A percentile compares a stretch with the other conserved stretches of the same genome.
These are phyloP conservation scores for Cyclostephanos tholiformis DNA, from an alignment of 108 stramenopile species.

Conservation along the genomic window DNA sequence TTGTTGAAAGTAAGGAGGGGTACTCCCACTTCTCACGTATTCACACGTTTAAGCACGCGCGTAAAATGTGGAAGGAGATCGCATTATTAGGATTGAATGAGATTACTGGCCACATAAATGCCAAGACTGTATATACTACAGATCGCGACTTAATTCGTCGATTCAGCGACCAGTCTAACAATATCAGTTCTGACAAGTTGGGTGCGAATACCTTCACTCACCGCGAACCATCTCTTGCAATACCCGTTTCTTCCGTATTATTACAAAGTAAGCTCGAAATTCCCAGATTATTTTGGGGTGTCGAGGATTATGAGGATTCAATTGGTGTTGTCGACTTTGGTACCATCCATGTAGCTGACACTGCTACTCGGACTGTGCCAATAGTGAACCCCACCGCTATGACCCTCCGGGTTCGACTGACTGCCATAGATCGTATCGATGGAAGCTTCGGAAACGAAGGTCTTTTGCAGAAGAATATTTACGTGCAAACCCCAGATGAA, in stretches of 20 bases:
- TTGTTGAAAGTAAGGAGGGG: slow-evolving; percentile 4
- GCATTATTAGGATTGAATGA: slow-evolving; percentile 36
- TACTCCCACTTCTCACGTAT: slow-evolving; percentile 11
- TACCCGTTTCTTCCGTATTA: slow-evolving; percentile 55
- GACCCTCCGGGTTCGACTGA: slow-evolving; percentile 67
- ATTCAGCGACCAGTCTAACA: slow-evolving; percentile 4
- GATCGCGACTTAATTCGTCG: not conserved
- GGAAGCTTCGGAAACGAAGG: slow-evolving; percentile 23
- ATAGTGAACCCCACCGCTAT: slow-evolving; percentile 72
- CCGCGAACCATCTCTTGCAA: slow-evolving; percentile 15
- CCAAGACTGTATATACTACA: slow-evolving; percentile 24
- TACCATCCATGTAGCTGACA: slow-evolving; percentile 57
- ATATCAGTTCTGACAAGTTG: not conserved
- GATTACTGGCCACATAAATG: slow-evolving; percentile 34
- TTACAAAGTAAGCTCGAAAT: slow-evolving; percentile 53
- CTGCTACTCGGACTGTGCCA: slow-evolving; percentile 42
- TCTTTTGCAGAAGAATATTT: slow-evolving; percentile 7
- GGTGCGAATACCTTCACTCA: not conserved
- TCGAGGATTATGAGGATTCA: slow-evolving; percentile 11
- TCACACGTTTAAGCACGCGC: slow-evolving; percentile 21
- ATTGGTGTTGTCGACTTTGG: slow-evolving; percentile 57
- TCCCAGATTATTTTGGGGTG: slow-evolving; percentile 56
- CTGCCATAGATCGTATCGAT: slow-evolving; percentile 25
- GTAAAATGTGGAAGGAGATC: slow-evolving; percentile 31
- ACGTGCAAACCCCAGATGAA: slow-evolving; percentile 35